phyloP scores from a whole-genome alignment of 164 flowering plant genomes.

The Tetrastigma voinierianum region DNA sequence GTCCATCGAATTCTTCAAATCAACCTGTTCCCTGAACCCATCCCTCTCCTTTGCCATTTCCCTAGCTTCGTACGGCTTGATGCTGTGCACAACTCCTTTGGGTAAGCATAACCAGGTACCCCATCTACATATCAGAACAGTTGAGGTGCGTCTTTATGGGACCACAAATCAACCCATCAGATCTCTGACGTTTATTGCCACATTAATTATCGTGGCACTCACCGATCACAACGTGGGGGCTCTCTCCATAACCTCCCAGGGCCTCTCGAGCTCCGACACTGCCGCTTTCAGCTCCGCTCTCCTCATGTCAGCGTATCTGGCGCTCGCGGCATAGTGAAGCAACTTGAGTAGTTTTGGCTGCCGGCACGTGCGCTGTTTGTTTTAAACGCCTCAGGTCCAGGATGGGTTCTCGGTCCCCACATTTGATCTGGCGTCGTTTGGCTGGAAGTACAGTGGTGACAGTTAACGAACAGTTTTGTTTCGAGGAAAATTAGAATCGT shows the following conservation, averaged over 20 bases:
- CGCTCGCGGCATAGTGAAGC: constrained; percentile 81
- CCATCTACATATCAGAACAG: constrained; percentile 56
- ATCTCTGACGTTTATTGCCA: constrained; percentile 80
- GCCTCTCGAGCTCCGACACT: constrained; percentile 81
- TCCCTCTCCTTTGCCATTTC: not conserved
- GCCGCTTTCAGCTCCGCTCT: constrained; percentile 85
- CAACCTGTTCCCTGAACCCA: too few relatives aligned
- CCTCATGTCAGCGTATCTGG: constrained; percentile 89
- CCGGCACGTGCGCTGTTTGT: too few relatives aligned
- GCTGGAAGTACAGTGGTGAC: constrained; percentile 10
- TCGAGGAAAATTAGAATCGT: constrained; percentile 21
- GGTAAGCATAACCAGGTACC: constrained; percentile 84
- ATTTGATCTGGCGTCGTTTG: constrained; percentile 46
- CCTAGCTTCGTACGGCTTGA: constrained; percentile 49
- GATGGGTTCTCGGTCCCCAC: constrained; percentile 91
- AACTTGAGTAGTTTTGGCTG: constrained; percentile 74
- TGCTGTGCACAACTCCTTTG: constrained; percentile 82
- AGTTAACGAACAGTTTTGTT: constrained; percentile 12
- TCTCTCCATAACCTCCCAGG: constrained; percentile 74
- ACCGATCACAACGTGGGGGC: constrained; percentile 73
- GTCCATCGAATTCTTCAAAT: not conserved
- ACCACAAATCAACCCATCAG: constrained; percentile 91
- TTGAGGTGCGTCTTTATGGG: constrained; percentile 79
- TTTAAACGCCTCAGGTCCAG: too few relatives aligned
- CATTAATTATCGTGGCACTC: constrained; percentile 75